phyloP scores from a whole-genome alignment of 768 basidiomycete genomes.

The Phylloporus scabripes region DNA sequence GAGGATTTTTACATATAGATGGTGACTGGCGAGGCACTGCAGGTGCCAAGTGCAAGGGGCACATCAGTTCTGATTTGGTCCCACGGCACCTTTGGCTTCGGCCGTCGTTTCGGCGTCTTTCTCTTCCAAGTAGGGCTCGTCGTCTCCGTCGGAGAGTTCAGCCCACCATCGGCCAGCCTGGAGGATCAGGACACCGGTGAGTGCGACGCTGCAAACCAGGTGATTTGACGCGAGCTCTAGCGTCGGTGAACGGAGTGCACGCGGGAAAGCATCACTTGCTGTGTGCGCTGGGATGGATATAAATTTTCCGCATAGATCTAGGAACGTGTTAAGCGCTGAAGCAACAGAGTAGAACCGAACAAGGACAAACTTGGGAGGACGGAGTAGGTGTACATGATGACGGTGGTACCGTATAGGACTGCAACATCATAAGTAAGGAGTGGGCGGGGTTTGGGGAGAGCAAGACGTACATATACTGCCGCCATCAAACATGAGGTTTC shows the following conservation, averaged over 20 bases:
- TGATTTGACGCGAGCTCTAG: conserved; percentile 80
- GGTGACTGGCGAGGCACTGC: neutral
- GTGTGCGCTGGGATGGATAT: conserved; percentile 48
- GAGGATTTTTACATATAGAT: conserved; percentile 5
- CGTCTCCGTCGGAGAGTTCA: conserved; percentile 62
- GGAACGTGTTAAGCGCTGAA: conserved; percentile 5
- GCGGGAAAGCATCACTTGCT: conserved; percentile 56
- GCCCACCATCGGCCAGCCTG: conserved; percentile 86
- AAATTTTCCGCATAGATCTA: conserved; percentile 60
- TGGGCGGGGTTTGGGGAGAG: neutral
- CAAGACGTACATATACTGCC: conserved; percentile 74
- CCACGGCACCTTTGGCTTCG: conserved; percentile 2
- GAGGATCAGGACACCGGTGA: conserved; percentile 79
- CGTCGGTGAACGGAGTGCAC: conserved; percentile 53
- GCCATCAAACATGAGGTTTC: conserved; percentile 89
- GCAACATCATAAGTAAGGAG: conserved; percentile 6
- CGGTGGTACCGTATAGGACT: conserved; percentile 76
- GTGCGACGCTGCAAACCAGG: conserved; percentile 80
- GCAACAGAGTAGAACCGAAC: neutral
- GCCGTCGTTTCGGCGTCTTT: conserved; percentile 16
- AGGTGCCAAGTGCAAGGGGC: neutral
- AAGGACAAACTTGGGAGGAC: conserved; percentile 67
- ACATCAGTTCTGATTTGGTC: conserved; percentile 9
- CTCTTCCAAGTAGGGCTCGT: conserved; percentile 36
- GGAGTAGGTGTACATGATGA: conserved; percentile 67